Base-by-base conservation (phyloP, 1,139 yeast genomes). In the Pichia sp. region DNA sequence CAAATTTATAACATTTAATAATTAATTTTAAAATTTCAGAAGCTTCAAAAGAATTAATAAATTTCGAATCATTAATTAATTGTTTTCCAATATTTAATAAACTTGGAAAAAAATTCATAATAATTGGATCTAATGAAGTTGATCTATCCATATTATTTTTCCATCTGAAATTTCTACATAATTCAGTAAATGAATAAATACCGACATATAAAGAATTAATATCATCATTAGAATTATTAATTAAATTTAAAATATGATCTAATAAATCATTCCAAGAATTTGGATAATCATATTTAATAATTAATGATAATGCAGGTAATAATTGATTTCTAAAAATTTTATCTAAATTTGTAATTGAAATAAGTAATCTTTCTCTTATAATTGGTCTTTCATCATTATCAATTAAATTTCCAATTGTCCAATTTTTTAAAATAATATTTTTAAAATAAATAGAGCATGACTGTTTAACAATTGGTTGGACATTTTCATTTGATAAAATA, bases 401-500 rank as follows among this genome's bases (percentile, higher is more conserved):
- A 20, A 87, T 78, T 23, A 59, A 55, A 5, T 66, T 71, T 34
- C 53, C 55, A 4, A 63, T 62, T 16, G 59, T 59, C 97, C 97
- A 92, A 50, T 74, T 73, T 47, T 76, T 74, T 12, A 74, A 67
- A 27, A 89, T 71, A 49, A 81, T 71, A 62, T 92, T 92, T 61
- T 92, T 92, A 66, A 92, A 79, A 62, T 81, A 90, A 28, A 92
- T 82, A 0, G 95, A 95, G 20, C 95, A 86, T 11, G 96, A 92
- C 42, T 80, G 74, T 53, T 82, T 79, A 39, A 86, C 75, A 30
- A 73, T 74, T 1, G 73, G 69, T 23, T 78, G 70, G 4, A 80
- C 80, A 11, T 72, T 74, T 16, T 66, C 67, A 35, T 74, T 72
- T n/a, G 73, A 59, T 35, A 87, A 74, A 46, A 92, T 81, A 57